Conservation (phyloP, 208 protist species). For the Leishmania mexicana region DNA sequence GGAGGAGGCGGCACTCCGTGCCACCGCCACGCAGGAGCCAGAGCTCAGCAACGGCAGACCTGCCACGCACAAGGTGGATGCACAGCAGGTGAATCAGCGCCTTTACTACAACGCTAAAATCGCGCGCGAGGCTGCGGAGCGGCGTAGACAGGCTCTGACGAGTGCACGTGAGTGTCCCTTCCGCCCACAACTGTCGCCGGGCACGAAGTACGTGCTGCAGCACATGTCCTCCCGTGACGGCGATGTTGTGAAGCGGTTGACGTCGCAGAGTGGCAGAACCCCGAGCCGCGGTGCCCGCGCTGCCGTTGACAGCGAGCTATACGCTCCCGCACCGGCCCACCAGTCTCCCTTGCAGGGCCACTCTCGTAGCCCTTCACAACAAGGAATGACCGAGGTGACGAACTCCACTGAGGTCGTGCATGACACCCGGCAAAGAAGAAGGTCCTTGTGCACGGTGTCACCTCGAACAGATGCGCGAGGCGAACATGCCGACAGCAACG, state of each 20-base stretch:
- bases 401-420: neutral
- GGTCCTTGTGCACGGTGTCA: neutral
- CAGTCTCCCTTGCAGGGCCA: neutral
- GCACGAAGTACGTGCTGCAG: constrained; percentile 57
- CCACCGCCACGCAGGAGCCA: neutral
- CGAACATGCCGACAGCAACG: neutral
- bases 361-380: neutral
- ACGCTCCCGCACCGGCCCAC: neutral
- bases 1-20: constrained; percentile 38
- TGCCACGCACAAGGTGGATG: neutral
- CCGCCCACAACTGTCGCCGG: constrained; percentile 57
- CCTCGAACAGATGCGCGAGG: neutral
- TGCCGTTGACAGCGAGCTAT: neutral
- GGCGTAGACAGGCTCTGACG: constrained; percentile 23
- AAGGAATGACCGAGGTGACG: neutral
- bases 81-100: constrained; percentile 44
- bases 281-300: neutral
- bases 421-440: neutral
- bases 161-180: constrained; percentile 62
- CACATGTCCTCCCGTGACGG: constrained; percentile 39
- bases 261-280: neutral
- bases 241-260: constrained; percentile 77
- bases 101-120: constrained; percentile 55
- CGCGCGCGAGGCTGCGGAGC: constrained; percentile 34
- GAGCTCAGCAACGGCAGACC: neutral